phyloP scores from a whole-genome alignment of 2,329 filamentous ascomycete species.

The Fusarium sp. region DNA sequence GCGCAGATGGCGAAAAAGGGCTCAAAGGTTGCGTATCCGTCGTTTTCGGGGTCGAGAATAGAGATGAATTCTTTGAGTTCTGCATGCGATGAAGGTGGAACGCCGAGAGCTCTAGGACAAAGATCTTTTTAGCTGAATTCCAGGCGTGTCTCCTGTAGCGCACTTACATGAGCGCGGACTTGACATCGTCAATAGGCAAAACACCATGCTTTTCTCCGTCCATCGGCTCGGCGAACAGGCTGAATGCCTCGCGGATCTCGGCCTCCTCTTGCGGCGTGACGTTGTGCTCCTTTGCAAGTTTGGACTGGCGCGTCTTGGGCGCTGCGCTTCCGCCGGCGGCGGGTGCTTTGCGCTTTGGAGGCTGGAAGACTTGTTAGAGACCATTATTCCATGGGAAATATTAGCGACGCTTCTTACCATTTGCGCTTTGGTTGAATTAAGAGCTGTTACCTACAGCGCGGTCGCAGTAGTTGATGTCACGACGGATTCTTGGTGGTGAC shows the following conservation, averaged over 20 bases:
- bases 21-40: conserved; percentile 81
- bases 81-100: conserved; percentile 69
- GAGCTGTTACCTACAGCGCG: conserved; percentile 4
- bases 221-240: conserved; percentile 79
- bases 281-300: conserved; percentile 92
- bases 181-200: conserved; percentile 74
- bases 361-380: conserved; percentile 50
- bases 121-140: conserved; percentile 1
- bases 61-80: conserved; percentile 83
- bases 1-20: conserved; percentile 90
- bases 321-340: conserved; percentile 47
- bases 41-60: conserved; percentile 83
- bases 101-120: conserved; percentile 77
- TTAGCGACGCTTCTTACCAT: conserved; percentile 22
- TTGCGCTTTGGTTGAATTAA: conserved; percentile 15
- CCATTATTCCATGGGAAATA: fast-evolving
- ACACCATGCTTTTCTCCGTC: conserved; percentile 79
- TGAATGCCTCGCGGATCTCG: conserved; percentile 92
- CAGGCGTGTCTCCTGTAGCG: neutral
- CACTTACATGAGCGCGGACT: conserved; percentile 77
- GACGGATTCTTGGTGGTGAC: conserved; percentile 18
- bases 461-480: conserved; percentile 41
- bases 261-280: conserved; percentile 85
- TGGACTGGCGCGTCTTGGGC: conserved; percentile 73
- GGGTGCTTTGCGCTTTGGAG: conserved; percentile 64